These are phyloP conservation scores for Verticillium nubilum DNA, from an alignment of 2,329 filamentous ascomycete genomes.

Conservation along the genomic window DNA sequence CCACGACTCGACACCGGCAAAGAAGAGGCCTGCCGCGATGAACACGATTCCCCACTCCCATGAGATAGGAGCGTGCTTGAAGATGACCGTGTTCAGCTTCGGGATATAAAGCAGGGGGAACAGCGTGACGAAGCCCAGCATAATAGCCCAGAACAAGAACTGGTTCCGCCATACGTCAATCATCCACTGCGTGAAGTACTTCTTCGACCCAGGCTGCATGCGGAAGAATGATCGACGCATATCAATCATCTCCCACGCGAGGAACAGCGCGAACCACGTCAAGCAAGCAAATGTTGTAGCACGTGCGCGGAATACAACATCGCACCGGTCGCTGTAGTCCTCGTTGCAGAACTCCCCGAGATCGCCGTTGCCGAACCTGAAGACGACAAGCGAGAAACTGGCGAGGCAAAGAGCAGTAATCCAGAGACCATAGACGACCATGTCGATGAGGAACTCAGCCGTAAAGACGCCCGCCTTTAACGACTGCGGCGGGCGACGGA, in stretches of 20 bases:
- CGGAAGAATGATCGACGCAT: slow-evolving; percentile 69
- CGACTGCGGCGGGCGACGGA: slow-evolving; percentile 61
- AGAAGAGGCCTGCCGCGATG: slow-evolving; percentile 48
- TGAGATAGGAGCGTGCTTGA: slow-evolving; percentile 54
- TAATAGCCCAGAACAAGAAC: slow-evolving; percentile 63
- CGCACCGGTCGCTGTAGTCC: slow-evolving; percentile 46
- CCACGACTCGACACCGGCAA: slow-evolving; percentile 51
- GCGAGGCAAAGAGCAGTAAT: slow-evolving; percentile 59
- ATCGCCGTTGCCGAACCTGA: slow-evolving; percentile 48
- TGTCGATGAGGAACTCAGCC: slow-evolving; percentile 59
- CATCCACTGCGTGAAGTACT: slow-evolving; percentile 61
- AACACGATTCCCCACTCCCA: slow-evolving; percentile 63
- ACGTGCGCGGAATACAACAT: slow-evolving; percentile 63
- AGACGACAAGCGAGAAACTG: slow-evolving; percentile 60
- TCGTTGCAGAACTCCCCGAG: slow-evolving; percentile 59
- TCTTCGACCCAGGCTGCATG: slow-evolving; percentile 59
- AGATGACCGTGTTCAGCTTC: slow-evolving; percentile 51
- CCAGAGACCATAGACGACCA: slow-evolving; percentile 64
- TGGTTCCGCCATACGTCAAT: slow-evolving; percentile 65
- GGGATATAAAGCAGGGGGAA: slow-evolving; percentile 54
- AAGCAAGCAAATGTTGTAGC: slow-evolving; percentile 69
- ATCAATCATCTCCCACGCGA: slow-evolving; percentile 75
- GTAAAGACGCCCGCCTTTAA: slow-evolving; percentile 60
- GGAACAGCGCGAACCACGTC: slow-evolving; percentile 71
- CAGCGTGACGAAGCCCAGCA: slow-evolving; percentile 40